Evolutionary conservation across 2,329 filamentous ascomycete genomes (phyloP), one percentile per base, ranked within the genome.

Genomic region (Microcyclospora pomicola): DNA sequence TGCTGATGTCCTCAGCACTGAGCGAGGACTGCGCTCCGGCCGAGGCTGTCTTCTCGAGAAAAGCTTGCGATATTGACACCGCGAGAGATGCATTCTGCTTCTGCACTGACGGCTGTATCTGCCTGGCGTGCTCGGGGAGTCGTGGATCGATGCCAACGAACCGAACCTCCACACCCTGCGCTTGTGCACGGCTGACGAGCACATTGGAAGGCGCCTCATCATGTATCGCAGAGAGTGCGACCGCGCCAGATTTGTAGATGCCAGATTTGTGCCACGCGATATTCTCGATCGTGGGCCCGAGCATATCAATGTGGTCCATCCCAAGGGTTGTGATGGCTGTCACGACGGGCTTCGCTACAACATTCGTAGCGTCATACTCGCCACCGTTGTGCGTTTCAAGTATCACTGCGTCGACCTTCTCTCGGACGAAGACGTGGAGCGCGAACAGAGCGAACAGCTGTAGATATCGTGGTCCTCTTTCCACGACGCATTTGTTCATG

Each of bases 201-300:
- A 80, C 73, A 3, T 64, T 19, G 5, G 36, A 31, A 11, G 43
- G 30, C 12, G 31, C 16, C 11, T 35, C 4, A 9, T 37, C 36
- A 27, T 51, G 49, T n/a, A 16, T 16, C 7, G 71, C 69, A 1
- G 78, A 77, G 39, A 80, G 80, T 4, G 71, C 75, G 15, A 68
- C 66, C 5, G 69, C 69, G 0, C 73, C 74, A 9, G 34, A 33
- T 58, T 92, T 94, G 55, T 87, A 79, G 32, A 94, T 82, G 1
- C 86, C 86, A 4, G 78, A 78, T 59, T 94, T 94, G 56, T 94
- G 82, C 85, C 86, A 93, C 5, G 85, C 77, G 48, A 94, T 93
- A 53, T 84, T 68, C 40, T 82, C 77, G 36, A 87, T 70, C 0
- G 82, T 85, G 16, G 71, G 68, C 6, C 86, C 86, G 24, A 94